Evolutionary conservation across 2,329 filamentous ascomycete species (phyloP).

Genomic region (Alternaria arbusti): DNA sequence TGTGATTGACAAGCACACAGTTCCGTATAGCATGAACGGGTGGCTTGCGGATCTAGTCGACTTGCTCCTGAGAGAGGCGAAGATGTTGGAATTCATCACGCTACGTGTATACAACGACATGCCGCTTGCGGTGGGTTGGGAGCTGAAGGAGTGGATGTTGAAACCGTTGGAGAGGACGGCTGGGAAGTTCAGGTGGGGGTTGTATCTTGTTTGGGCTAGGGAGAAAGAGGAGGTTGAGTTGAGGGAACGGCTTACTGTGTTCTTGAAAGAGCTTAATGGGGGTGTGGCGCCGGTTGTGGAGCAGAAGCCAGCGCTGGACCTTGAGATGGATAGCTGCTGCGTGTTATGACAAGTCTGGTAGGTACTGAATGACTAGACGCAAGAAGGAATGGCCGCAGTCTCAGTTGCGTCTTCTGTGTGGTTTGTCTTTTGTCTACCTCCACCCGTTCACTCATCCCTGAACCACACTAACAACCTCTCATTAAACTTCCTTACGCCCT

Average conservation of each 20-base stretch:
- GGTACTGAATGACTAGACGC: not conserved
- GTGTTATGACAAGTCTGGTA: not conserved
- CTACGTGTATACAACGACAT: not conserved
- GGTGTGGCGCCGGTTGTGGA: not conserved
- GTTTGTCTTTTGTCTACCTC: not conserved
- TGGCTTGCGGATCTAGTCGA: slow-evolving; percentile 15
- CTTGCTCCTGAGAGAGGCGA: slow-evolving; percentile 16
- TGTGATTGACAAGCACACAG: not conserved
- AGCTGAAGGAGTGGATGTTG: slow-evolving; percentile 12
- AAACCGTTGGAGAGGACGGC: slow-evolving; percentile 11
- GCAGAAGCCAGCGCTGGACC: not conserved
- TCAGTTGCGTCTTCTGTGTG: not conserved
- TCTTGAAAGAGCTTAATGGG: not conserved
- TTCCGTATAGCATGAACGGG: not conserved
- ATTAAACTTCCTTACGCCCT: slow-evolving; percentile 8
- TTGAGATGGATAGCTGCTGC: not conserved
- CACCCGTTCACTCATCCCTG: not conserved
- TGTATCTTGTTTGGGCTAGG: slow-evolving; percentile 15
- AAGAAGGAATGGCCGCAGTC: not conserved
- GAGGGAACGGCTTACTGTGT: not conserved
- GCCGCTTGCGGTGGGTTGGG: not conserved
- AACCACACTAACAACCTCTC: slow-evolving; percentile 16
- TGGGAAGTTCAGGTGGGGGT: slow-evolving; percentile 5
- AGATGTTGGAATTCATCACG: not conserved
- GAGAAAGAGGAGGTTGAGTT: slow-evolving; percentile 3